Evolutionary conservation across 805 yeast genomes (phyloP), one percentile per base, ranked within the genome.

Genomic region (Maudiozyma barnettii): DNA sequence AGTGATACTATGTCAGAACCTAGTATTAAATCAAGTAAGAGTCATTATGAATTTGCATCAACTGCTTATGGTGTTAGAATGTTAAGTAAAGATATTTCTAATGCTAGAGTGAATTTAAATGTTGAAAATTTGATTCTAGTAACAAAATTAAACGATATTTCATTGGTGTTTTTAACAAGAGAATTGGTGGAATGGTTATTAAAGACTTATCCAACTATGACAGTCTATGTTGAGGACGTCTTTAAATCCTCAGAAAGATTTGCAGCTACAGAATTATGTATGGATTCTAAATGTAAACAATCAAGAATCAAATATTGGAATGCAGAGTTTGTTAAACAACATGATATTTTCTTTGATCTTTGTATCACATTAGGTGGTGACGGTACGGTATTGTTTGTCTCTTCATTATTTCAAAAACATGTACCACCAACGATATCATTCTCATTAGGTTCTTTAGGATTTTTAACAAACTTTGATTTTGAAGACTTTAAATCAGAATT

Each of bases 331-430:
- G 75, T 85, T 12, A 52, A 64, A 49, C 39, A 59, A 44, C 43
- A 57, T 29, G 57, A 58, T 18, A 71, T 74, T 30, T 54, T 69
- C 43, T 75, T 80, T 52, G 97, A 90, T 61, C 70, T 90, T 48
- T 81, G 88, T 4, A 78, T 90, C 35, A 86, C 97, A 0, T 71
- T 91, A 4, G 99, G 99, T 21, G 99, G 98, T 12, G 98, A 91
- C 61, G 98, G 98, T 4, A 91, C 98, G 0, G 95, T 90, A 43
- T 70, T 90, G 14, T 83, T 83, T 59, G 90, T 90, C 0, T 88
- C 95, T 3, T 81, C 90, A 49, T 69, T 88, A 37, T 91, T 91
- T 64, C 93, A 84, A 67, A 69, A 75, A 49, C 75, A 76, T 39
- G 96, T 89, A 2, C 97, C 99, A 0, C 98, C 98, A 0, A 86